Evolutionary conservation across 352 stramenopile genomes (phyloP).

Genomic region (Phytophthora sansomeana): DNA sequence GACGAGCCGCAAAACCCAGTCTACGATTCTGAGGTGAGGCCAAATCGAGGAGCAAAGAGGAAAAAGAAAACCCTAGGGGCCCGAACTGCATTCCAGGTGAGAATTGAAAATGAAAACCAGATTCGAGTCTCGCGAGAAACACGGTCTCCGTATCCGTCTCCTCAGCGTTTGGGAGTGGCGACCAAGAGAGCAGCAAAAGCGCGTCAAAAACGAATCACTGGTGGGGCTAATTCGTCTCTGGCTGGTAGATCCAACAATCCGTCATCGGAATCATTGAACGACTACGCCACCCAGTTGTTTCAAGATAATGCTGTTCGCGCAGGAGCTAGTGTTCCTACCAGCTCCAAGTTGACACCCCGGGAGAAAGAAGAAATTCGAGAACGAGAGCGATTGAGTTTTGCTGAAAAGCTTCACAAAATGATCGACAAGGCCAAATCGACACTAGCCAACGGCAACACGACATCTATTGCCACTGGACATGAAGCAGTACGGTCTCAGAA

Average conservation of each 20-base stretch:
- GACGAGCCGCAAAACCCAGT: slow-evolving; percentile 16
- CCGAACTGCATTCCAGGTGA: slow-evolving; percentile 47
- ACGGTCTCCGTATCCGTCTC: slow-evolving; percentile 38
- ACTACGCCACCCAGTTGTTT: slow-evolving; percentile 76
- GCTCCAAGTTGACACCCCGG: slow-evolving; percentile 26
- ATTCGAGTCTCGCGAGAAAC: slow-evolving; percentile 47
- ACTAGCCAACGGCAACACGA: slow-evolving; percentile 46
- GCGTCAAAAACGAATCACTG: slow-evolving; percentile 33
- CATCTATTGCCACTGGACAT: slow-evolving; percentile 3
- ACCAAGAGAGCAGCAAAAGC: slow-evolving; percentile 39
- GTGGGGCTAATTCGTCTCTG: slow-evolving; percentile 4
- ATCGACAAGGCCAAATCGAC: slow-evolving; percentile 86
- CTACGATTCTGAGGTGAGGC: slow-evolving; percentile 13
- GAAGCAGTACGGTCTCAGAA: slow-evolving; percentile 13
- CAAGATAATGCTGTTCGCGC: slow-evolving; percentile 42
- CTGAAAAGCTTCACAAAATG: slow-evolving; percentile 89
- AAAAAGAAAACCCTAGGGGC: slow-evolving; percentile 42
- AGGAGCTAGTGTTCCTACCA: slow-evolving; percentile 6
- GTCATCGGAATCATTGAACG: slow-evolving; percentile 68
- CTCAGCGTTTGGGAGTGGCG: slow-evolving; percentile 31
- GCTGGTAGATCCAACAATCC: slow-evolving; percentile 18
- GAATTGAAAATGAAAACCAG: slow-evolving; percentile 52
- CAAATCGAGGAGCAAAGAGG: slow-evolving; percentile 30
- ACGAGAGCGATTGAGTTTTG: slow-evolving; percentile 76
- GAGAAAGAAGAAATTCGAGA: slow-evolving; percentile 58